Percentiles rank a stretch among this genome's conserved stretches.
Conservation (phyloP, 1,284 basidiomycete genomes). For the Melampsora allii-populina region DNA sequence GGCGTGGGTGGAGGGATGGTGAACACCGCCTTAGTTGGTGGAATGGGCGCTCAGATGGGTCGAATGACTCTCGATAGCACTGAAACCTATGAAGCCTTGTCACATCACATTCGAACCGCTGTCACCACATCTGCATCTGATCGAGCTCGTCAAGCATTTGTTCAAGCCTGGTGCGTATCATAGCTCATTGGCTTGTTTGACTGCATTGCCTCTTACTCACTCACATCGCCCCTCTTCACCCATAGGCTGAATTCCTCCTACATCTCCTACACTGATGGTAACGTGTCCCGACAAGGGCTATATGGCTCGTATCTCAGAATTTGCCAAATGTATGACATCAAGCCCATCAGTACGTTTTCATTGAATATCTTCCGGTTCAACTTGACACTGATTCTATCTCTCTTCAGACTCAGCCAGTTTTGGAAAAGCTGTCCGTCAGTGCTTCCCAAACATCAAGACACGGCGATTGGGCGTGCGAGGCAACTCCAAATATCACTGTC, state of each 20-base stretch:
- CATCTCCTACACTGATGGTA: conserved; percentile 82
- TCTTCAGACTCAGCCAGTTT: conserved; percentile 71
- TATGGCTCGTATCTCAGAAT: conserved; percentile 87
- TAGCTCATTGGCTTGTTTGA: neutral
- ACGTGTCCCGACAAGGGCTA: conserved; percentile 77
- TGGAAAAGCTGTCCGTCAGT: conserved; percentile 85
- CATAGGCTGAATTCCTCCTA: conserved; percentile 77
- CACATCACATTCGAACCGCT: conserved; percentile 75
- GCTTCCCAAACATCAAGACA: conserved; percentile 90
- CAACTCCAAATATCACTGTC: conserved; percentile 88
- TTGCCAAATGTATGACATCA: conserved; percentile 82
- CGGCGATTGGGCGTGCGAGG: conserved; percentile 82
- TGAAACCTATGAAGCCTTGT: conserved; percentile 75
- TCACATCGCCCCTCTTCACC: neutral
- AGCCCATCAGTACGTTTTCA: conserved; percentile 64
- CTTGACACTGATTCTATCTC: neutral
- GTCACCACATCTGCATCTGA: conserved; percentile 83
- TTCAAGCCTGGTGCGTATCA: conserved; percentile 70
- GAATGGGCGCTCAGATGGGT: conserved; percentile 40
- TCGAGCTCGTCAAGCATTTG: conserved; percentile 81
- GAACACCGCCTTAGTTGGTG: conserved; percentile 25
- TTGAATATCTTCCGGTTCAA: neutral
- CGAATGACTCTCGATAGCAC: conserved; percentile 53
- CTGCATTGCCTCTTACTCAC: neutral
- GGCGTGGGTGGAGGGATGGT: conserved; percentile 20